Base-by-base conservation (phyloP, 345 rosid species). In the Aquilaria sinensis region DNA sequence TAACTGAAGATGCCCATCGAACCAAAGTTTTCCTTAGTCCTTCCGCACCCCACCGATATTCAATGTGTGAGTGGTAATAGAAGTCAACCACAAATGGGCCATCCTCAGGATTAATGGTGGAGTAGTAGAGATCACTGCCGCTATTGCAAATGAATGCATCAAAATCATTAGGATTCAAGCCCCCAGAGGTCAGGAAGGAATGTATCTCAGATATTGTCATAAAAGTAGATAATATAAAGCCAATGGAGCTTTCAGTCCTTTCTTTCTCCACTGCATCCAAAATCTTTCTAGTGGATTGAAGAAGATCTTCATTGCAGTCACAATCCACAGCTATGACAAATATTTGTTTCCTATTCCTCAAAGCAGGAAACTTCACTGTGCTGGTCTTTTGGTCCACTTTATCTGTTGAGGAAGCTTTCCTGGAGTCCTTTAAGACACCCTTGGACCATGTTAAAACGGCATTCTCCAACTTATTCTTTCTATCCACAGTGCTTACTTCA, bases 41-140 rank as follows among this genome's bases (percentile, higher is more conserved):
- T 81, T 93, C 99, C 69, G 96, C 99, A 66, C 99, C 99, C 99
- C 99, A 95, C n/a, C 96, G 88, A 60, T 95, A 89, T 60, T 95
- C 97, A 30, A 87, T 77, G 69, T 95, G 99, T 1, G 99, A 95
- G 58, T 95, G 98, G 75, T 95, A 95, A 78, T 95, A 87, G 54
- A 91, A 87, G 83, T 95, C 93, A 33, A 84, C 70, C 58, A 85
- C 93, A 43, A 85, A 91, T 11, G 92, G 86, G 66, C 78, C 80
- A 52, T 80, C 94, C 60, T 87, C 93, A 29, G 84, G 54, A 71
- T 70, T 85, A 63, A 73, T 74, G 5, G 89, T 77, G 63, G 97
- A 83, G 71, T 95, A 95, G 75, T 80, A 89, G 56, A 95, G 96
- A 70, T 95, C 98, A 46, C 99, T 87, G 9, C 99, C 97, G 56